phyloP scores from a whole-genome alignment of 2,329 filamentous ascomycete species.

The Bipolaris victoriae region DNA sequence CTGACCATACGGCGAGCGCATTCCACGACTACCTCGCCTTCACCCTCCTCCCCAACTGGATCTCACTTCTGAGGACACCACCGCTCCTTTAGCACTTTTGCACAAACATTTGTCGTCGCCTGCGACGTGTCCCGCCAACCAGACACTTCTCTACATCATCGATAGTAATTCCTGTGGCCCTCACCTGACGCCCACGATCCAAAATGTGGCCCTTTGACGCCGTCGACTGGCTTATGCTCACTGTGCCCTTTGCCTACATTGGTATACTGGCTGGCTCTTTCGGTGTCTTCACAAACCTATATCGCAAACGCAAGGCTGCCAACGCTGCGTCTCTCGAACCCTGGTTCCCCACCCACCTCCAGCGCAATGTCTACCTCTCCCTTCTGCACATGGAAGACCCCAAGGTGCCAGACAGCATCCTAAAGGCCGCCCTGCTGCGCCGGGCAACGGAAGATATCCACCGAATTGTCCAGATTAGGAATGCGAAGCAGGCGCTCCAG shows the following conservation, averaged over 20 bases:
- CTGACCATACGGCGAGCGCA: constrained; percentile 11
- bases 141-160: background rate
- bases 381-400: constrained; percentile 80
- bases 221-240: constrained; percentile 81
- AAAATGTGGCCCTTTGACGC: constrained; percentile 52
- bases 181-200: constrained; percentile 22
- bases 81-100: constrained; percentile 23
- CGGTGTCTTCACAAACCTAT: constrained; percentile 89
- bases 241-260: constrained; percentile 88
- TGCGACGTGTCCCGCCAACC: background rate
- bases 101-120: background rate
- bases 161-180: constrained; percentile 2
- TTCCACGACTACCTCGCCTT: constrained; percentile 8
- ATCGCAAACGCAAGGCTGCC: constrained; percentile 84
- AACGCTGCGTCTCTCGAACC: constrained; percentile 85
- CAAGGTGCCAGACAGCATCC: constrained; percentile 78
- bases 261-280: constrained; percentile 85
- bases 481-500: constrained; percentile 85
- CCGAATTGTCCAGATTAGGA: constrained; percentile 86
- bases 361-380: constrained; percentile 93
- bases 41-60: constrained; percentile 8
- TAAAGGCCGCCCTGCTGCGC: constrained; percentile 86
- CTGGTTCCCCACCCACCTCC: constrained; percentile 91
- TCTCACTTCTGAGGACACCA: constrained; percentile 17
- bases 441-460: constrained; percentile 92